phyloP scores from a whole-genome alignment of 345 rosid genomes.

The Boechera retrofracta region DNA sequence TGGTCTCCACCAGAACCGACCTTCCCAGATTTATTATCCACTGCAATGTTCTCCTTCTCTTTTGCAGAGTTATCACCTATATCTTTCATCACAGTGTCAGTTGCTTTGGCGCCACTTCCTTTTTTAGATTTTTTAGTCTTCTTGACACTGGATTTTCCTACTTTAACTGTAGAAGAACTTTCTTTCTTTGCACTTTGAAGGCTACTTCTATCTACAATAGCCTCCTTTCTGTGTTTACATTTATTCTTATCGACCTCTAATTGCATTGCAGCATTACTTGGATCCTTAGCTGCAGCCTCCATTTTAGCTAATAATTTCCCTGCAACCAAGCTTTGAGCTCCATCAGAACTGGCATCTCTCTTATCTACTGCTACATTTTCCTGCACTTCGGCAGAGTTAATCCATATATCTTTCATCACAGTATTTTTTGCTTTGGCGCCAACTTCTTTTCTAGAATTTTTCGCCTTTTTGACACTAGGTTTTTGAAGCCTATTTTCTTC shows the following conservation, averaged over 20 bases:
- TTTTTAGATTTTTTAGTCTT: slow-evolving; percentile 38
- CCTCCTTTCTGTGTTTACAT: slow-evolving; percentile 24
- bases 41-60: slow-evolving; percentile 58
- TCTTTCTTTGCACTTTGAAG: slow-evolving; percentile 41
- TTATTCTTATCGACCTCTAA: background rate
- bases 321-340: slow-evolving; percentile 29
- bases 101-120: slow-evolving; percentile 13
- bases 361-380: slow-evolving; percentile 53
- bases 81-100: slow-evolving; percentile 27
- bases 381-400: slow-evolving; percentile 43
- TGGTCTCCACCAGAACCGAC: slow-evolving; percentile 36
- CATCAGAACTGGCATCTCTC: slow-evolving; percentile 26
- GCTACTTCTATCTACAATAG: background rate
- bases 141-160: slow-evolving; percentile 37
- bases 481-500: slow-evolving; percentile 30
- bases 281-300: slow-evolving; percentile 24
- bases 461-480: slow-evolving; percentile 30
- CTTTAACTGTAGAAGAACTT: slow-evolving; percentile 44
- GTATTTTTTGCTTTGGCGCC: slow-evolving; percentile 27
- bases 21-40: slow-evolving; percentile 19
- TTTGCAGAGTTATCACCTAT: slow-evolving; percentile 38
- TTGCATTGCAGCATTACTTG: slow-evolving; percentile 16
- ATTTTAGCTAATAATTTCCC: slow-evolving; percentile 38
- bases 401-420: slow-evolving; percentile 33
- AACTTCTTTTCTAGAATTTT: slow-evolving; percentile 32